Conservation (phyloP, 2,329 filamentous ascomycete species). For the Microcyclospora tardicrescens region DNA sequence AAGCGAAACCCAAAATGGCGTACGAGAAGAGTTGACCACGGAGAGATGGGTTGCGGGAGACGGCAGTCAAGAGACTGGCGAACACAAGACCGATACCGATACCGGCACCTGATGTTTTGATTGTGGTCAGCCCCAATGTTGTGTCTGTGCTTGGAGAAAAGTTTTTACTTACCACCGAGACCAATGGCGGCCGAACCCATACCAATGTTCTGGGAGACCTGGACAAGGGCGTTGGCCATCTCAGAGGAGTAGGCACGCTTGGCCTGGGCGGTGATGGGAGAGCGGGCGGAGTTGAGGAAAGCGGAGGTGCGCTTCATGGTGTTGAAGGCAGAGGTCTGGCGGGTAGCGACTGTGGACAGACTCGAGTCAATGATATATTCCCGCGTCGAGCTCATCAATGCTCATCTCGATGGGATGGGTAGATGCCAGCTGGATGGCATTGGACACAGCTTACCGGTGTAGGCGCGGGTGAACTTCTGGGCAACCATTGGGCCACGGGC, state of each 20-base stretch:
- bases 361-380: constrained; percentile 2
- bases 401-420: constrained; percentile 1
- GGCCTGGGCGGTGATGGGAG: constrained; percentile 35
- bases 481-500: constrained; percentile 54
- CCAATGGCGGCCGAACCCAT: constrained; percentile 83
- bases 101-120: constrained; percentile 57
- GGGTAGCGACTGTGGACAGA: constrained; percentile 17
- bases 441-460: constrained; percentile 48
- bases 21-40: constrained; percentile 93
- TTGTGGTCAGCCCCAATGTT: neutral
- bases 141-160: neutral
- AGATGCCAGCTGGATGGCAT: constrained; percentile 3
- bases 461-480: constrained; percentile 56
- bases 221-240: constrained; percentile 77
- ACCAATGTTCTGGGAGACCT: constrained; percentile 83
- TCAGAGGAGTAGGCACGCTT: constrained; percentile 69
- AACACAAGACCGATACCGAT: constrained; percentile 94
- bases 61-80: constrained; percentile 75
- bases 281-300: constrained; percentile 25
- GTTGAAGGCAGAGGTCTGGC: constrained; percentile 49
- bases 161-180: constrained; percentile 38
- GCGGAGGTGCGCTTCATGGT: constrained; percentile 59
- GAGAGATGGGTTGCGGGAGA: constrained; percentile 88
- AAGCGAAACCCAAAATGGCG: constrained; percentile 90
- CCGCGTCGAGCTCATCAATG: neutral